A percentile compares a stretch with the other conserved stretches of the same genome.
phyloP scores from a whole-genome alignment of 331 rosid genomes.

The Cydonia oblonga region DNA sequence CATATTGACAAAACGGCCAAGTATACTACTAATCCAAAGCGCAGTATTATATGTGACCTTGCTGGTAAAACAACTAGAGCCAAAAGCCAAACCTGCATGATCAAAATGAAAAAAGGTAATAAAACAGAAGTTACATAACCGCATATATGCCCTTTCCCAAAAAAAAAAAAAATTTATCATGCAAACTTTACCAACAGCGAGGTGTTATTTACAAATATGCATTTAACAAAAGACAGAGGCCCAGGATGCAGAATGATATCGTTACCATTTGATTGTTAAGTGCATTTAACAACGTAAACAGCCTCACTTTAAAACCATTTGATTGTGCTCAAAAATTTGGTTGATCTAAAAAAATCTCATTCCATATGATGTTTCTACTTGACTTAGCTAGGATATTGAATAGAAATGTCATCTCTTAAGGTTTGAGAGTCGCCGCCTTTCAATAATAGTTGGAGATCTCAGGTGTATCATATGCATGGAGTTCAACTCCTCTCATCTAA shows the following conservation, averaged over 20 bases:
- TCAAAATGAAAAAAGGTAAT: not conserved
- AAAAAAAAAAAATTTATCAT: not conserved
- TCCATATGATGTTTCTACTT: not conserved
- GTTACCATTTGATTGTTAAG: constrained; percentile 1
- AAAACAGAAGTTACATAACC: not conserved
- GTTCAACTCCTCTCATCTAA: not conserved
- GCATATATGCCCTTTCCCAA: not conserved
- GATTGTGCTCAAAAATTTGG: not conserved
- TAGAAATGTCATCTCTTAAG: not conserved
- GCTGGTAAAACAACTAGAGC: constrained; percentile 88
- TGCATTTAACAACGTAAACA: not conserved
- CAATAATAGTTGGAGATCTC: not conserved
- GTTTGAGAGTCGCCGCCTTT: not conserved
- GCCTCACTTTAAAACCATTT: not conserved
- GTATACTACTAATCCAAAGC: constrained; percentile 60
- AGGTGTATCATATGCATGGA: not conserved
- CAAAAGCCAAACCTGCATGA: constrained; percentile 85
- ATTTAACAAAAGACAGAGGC: not conserved
- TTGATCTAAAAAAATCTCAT: not conserved
- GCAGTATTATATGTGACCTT: constrained; percentile 60
- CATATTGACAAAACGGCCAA: constrained; percentile 67
- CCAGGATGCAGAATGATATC: not conserved
- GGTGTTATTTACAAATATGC: not conserved
- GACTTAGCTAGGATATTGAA: not conserved
- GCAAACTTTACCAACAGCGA: not conserved